phyloP scores from a whole-genome alignment of 176 grass and related monocot species.

The Areca catechu region DNA sequence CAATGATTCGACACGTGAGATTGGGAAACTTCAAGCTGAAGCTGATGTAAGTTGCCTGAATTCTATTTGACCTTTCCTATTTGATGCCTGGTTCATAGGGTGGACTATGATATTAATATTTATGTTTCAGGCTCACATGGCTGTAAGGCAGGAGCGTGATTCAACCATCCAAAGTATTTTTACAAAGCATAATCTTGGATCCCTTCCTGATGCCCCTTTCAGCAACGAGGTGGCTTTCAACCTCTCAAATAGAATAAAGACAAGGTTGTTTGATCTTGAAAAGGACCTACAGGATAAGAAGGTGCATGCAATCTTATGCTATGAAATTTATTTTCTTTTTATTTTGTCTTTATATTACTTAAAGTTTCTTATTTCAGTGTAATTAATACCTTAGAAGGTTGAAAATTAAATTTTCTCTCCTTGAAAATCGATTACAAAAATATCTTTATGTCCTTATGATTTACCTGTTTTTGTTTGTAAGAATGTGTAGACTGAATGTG shows the following conservation, averaged over 20 bases:
- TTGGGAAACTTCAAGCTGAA: slow-evolving; percentile 89
- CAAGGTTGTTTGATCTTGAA: slow-evolving; percentile 49
- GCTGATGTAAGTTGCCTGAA: slow-evolving; percentile 51
- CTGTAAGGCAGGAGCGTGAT: slow-evolving; percentile 49
- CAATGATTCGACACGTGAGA: slow-evolving; percentile 41
- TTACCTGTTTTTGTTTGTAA: too few species aligned
- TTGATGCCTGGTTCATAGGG: background rate
- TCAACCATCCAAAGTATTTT: slow-evolving; percentile 60
- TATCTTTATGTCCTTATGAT: too few species aligned
- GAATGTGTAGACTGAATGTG: too few species aligned
- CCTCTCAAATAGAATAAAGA: slow-evolving; percentile 61
- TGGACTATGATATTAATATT: background rate
- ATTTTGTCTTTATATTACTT: too few species aligned
- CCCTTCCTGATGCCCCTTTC: slow-evolving; percentile 57
- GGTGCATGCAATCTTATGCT: slow-evolving; percentile 31
- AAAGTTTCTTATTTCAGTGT: too few species aligned
- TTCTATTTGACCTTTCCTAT: slow-evolving; percentile 10
- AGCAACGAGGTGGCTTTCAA: slow-evolving; percentile 51
- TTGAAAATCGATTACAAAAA: too few species aligned
- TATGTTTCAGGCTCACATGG: slow-evolving; percentile 70
- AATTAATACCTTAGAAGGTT: too few species aligned
- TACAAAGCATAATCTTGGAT: slow-evolving; percentile 67
- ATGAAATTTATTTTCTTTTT: too few species aligned
- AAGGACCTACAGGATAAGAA: slow-evolving; percentile 86
- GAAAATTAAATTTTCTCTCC: too few species aligned